phyloP scores from a whole-genome alignment of 208 protist species.

The Porcisia hertigi region DNA sequence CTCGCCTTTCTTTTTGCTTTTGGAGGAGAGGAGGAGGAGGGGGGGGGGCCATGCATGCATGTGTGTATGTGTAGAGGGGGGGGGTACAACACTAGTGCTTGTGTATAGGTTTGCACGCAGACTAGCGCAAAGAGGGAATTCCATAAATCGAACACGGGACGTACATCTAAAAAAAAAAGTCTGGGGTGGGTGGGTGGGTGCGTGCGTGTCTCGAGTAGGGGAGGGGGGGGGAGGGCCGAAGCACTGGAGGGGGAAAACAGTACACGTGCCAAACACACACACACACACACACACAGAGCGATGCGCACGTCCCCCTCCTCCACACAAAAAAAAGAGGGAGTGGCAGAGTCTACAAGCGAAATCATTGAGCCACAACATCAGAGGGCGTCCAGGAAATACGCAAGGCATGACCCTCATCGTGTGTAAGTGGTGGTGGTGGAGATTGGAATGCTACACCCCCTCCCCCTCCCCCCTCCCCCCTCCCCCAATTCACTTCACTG shows the following conservation, averaged over 20 bases:
- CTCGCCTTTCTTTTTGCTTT: not conserved
- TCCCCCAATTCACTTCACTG: not conserved
- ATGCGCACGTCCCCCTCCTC: not conserved
- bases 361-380: no score
- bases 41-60: not conserved
- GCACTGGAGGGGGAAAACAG: not conserved
- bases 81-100: not conserved
- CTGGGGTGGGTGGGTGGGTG: no score
- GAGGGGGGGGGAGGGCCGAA: no score
- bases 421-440: no score
- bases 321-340: not conserved
- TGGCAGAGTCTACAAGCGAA: no score
- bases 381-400: no score
- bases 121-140: not conserved
- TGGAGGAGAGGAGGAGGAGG: not conserved
- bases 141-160: not conserved
- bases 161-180: slow-evolving; percentile 1
- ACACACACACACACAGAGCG: not conserved
- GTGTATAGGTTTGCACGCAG: not conserved
- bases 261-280: not conserved
- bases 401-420: no score
- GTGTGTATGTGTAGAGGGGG: not conserved
- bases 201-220: no score
- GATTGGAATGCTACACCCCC: not conserved
- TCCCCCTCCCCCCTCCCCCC: not conserved